A percentile compares a stretch with the other conserved stretches of the same genome.
Conservation (phyloP, 2,329 filamentous ascomycete genomes). For the Ceratocystis lukuohia region DNA sequence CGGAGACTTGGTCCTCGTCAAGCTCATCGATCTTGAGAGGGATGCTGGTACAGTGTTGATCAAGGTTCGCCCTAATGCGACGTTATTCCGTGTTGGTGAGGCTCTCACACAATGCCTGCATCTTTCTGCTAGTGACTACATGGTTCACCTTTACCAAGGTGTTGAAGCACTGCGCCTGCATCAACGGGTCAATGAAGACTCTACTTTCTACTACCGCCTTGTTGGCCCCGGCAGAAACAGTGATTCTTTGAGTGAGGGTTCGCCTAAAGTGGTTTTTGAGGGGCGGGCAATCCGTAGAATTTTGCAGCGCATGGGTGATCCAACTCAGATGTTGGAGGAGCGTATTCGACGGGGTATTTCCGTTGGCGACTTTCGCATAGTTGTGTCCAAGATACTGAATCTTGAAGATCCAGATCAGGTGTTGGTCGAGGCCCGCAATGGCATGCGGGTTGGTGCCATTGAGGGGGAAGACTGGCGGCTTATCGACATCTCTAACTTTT, state of each 20-base stretch:
- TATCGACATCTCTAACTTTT: slow-evolving; percentile 11
- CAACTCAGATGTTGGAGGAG: background rate
- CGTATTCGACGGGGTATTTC: slow-evolving; percentile 4
- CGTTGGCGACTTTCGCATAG: slow-evolving; percentile 8
- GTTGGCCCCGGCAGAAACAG: slow-evolving; percentile 3
- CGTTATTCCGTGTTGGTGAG: slow-evolving; percentile 10
- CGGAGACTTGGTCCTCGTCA: slow-evolving; percentile 11
- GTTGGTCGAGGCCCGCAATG: slow-evolving; percentile 16
- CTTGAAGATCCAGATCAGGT: slow-evolving; percentile 15
- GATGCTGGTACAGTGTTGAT: slow-evolving; percentile 9
- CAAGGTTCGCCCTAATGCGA: background rate
- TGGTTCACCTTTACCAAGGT: slow-evolving; percentile 14
- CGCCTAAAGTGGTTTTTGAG: background rate
- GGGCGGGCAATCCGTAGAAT: background rate
- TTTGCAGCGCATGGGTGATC: background rate
- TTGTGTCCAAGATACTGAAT: slow-evolving; percentile 7
- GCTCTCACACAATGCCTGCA: slow-evolving; percentile 1
- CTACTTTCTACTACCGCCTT: slow-evolving; percentile 14
- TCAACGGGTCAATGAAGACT: slow-evolving; percentile 11
- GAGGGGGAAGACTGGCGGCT: slow-evolving; percentile 17
- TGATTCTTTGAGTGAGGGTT: background rate
- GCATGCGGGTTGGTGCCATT: slow-evolving; percentile 14
- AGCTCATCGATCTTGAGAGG: slow-evolving; percentile 13
- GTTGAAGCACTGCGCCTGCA: slow-evolving; percentile 8
- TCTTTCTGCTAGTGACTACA: slow-evolving; percentile 9